Percentiles rank a stretch among this genome's conserved stretches.
Evolutionary conservation across 1,139 yeast genomes (phyloP).

Genomic region (Suhomyces wounanorum): DNA sequence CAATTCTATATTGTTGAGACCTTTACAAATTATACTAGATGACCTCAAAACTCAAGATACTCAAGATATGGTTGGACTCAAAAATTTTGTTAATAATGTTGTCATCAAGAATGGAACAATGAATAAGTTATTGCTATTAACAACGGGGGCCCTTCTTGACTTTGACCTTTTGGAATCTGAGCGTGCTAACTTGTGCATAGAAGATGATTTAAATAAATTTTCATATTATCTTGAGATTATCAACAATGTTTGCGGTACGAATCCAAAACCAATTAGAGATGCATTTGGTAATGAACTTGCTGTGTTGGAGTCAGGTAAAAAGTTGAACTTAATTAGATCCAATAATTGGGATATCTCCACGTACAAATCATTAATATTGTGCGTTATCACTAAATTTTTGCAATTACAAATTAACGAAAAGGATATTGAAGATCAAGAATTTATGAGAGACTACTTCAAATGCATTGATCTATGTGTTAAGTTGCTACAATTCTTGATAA

Average conservation of each 20-base stretch:
- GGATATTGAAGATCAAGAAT: slow-evolving; percentile 20
- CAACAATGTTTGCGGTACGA: slow-evolving; percentile 50
- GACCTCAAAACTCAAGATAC: slow-evolving; percentile 43
- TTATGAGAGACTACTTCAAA: slow-evolving; percentile 28
- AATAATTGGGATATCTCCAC: slow-evolving; percentile 61
- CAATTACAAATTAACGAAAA: slow-evolving; percentile 31
- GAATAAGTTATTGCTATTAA: slow-evolving; percentile 58
- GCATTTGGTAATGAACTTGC: slow-evolving; percentile 57
- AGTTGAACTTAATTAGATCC: slow-evolving; percentile 33
- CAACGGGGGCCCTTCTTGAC: slow-evolving; percentile 52
- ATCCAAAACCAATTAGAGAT: slow-evolving; percentile 43
- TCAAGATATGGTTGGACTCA: slow-evolving; percentile 46
- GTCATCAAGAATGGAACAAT: slow-evolving; percentile 55
- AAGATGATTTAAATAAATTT: slow-evolving; percentile 61
- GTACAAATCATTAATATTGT: slow-evolving; percentile 57
- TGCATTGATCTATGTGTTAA: slow-evolving; percentile 38
- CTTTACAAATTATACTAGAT: slow-evolving; percentile 71
- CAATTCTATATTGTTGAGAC: slow-evolving; percentile 54
- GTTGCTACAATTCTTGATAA: slow-evolving; percentile 47
- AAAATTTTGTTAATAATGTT: slow-evolving; percentile 58
- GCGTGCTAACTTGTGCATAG: slow-evolving; percentile 18
- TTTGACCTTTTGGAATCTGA: slow-evolving; percentile 35
- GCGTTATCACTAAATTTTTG: slow-evolving; percentile 49
- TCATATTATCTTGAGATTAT: slow-evolving; percentile 58
- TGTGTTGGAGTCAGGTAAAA: slow-evolving; percentile 50